Evolutionary conservation across 768 basidiomycete genomes (phyloP).

Genomic region (Lactarius sanguifluus): DNA sequence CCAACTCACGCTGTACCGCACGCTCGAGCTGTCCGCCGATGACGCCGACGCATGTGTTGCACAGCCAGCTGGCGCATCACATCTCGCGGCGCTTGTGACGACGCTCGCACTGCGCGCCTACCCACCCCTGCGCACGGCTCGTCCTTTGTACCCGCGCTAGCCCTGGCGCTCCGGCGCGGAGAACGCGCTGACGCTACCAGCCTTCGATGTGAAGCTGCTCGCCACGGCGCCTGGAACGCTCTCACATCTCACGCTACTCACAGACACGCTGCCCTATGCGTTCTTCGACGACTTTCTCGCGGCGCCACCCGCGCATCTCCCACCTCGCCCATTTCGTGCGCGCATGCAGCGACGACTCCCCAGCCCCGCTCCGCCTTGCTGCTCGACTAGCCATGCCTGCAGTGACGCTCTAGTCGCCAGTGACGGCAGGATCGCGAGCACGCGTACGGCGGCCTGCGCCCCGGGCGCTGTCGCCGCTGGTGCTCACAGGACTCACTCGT

Average conservation of each 20-base stretch:
- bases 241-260: slow-evolving; percentile 31
- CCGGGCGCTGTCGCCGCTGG: slow-evolving; percentile 35
- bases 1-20: slow-evolving; percentile 32
- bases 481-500: slow-evolving; percentile 25
- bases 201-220: slow-evolving; percentile 33
- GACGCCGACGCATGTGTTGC: slow-evolving; percentile 32
- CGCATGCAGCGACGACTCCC: slow-evolving; percentile 20
- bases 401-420: slow-evolving; percentile 31
- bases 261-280: slow-evolving; percentile 30
- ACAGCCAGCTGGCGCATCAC: slow-evolving; percentile 31
- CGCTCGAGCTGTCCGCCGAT: slow-evolving; percentile 30
- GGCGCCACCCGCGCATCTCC: slow-evolving; percentile 30
- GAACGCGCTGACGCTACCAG: slow-evolving; percentile 34
- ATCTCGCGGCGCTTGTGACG: slow-evolving; percentile 34
- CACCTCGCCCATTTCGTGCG: slow-evolving; percentile 22
- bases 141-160: slow-evolving; percentile 30
- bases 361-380: slow-evolving; percentile 26
- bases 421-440: slow-evolving; percentile 33
- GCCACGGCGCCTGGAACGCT: slow-evolving; percentile 32
- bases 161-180: slow-evolving; percentile 35
- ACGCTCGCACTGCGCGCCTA: slow-evolving; percentile 28
- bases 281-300: slow-evolving; percentile 34
- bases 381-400: slow-evolving; percentile 34
- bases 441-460: slow-evolving; percentile 38
- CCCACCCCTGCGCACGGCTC: slow-evolving; percentile 26